These are phyloP conservation scores for Onygenales sp. DNA, from an alignment of 2,329 filamentous ascomycete genomes.

Conservation along the genomic window DNA sequence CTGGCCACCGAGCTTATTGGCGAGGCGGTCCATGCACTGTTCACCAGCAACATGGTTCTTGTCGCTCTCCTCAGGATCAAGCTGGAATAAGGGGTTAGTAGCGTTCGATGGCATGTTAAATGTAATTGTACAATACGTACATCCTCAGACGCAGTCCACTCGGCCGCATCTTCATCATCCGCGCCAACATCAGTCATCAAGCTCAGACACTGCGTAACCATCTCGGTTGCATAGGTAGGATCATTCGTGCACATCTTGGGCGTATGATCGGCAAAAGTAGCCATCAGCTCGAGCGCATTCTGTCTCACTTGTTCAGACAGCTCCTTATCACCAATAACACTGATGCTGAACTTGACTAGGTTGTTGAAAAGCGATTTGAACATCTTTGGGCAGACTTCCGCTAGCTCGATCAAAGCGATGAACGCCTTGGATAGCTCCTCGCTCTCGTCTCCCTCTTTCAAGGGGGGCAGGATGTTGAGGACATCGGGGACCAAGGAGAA, in stretches of 20 bases:
- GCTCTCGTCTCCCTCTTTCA: conserved; percentile 84
- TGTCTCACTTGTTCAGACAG: conserved; percentile 82
- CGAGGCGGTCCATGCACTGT: conserved; percentile 94
- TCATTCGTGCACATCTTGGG: conserved; percentile 95
- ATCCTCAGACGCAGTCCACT: conserved; percentile 91
- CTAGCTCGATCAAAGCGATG: conserved; percentile 83
- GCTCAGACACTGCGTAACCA: conserved; percentile 97
- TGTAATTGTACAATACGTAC: conserved; percentile 39
- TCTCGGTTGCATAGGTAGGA: conserved; percentile 79
- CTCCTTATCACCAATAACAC: conserved; percentile 92
- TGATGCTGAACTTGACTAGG: conserved; percentile 84
- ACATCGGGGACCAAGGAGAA: conserved; percentile 80
- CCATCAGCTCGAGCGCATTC: conserved; percentile 94
- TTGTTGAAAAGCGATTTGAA: conserved; percentile 92
- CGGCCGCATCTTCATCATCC: conserved; percentile 87
- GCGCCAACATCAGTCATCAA: conserved; percentile 94
- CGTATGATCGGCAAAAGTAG: conserved; percentile 91
- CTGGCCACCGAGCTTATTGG: conserved; percentile 93
- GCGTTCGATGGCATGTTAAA: not conserved
- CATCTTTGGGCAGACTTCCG: conserved; percentile 93
- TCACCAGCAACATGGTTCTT: conserved; percentile 96
- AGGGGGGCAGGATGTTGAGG: conserved; percentile 84
- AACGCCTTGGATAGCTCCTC: conserved; percentile 86
- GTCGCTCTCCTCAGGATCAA: conserved; percentile 92
- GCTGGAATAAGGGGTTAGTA: conserved; percentile 36